phyloP scores from a whole-genome alignment of 192 early-diverging fungal species.

The Backusella circina region DNA sequence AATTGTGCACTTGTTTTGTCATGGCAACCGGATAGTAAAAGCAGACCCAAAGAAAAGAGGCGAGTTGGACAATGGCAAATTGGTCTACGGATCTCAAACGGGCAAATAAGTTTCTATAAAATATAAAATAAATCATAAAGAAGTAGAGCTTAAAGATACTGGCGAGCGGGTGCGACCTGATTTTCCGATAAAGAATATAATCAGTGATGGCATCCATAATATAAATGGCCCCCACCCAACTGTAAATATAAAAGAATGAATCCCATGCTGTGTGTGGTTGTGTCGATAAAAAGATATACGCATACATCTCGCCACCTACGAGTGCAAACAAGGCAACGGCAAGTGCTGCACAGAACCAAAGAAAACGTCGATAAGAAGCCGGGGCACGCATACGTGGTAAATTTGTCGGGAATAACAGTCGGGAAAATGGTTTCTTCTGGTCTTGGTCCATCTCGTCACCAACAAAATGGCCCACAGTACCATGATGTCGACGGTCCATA shows the following conservation, averaged over 20 bases:
- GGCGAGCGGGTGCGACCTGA: constrained; percentile 65
- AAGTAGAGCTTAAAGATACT: constrained; percentile 74
- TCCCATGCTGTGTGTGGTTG: constrained; percentile 56
- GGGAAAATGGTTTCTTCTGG: background rate
- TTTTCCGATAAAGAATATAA: constrained; percentile 59
- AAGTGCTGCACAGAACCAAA: constrained; percentile 73
- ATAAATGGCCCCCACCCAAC: constrained; percentile 69
- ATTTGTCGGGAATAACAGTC: constrained; percentile 44
- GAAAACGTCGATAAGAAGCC: constrained; percentile 66
- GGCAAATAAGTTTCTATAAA: constrained; percentile 76
- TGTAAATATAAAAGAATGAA: constrained; percentile 68
- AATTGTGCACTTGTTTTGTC: constrained; percentile 51
- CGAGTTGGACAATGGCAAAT: constrained; percentile 62
- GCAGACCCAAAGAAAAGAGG: constrained; percentile 70
- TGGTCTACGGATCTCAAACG: constrained; percentile 65
- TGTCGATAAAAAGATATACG: constrained; percentile 56
- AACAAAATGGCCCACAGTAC: background rate
- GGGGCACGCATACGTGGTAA: constrained; percentile 63
- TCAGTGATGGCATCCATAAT: constrained; percentile 62
- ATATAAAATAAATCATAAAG: constrained; percentile 80
- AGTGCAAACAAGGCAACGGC: constrained; percentile 66
- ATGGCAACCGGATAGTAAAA: constrained; percentile 73
- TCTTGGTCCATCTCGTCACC: background rate
- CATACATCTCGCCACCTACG: constrained; percentile 65
- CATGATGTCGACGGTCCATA: constrained; percentile 25